Evolutionary conservation across 169 alveolate genomes (phyloP).

Genomic region (Babesia gibsoni): DNA sequence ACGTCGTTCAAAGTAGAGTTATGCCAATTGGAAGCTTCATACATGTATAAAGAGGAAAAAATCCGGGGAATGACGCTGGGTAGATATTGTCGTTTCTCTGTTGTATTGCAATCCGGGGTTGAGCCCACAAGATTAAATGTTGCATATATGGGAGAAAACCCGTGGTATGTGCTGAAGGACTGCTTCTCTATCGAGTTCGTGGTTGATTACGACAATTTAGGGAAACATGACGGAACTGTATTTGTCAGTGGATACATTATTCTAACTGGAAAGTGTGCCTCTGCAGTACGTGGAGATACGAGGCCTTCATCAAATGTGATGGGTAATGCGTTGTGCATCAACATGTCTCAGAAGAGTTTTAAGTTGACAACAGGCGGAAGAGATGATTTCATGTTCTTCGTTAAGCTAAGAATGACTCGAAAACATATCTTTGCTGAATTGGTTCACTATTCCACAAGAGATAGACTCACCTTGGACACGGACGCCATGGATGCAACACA

Average conservation of each 20-base stretch:
- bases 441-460: background rate
- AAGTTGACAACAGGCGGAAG: background rate
- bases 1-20: background rate
- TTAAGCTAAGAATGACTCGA: background rate
- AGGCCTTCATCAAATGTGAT: background rate
- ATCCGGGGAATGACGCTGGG: constrained; percentile 8
- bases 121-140: background rate
- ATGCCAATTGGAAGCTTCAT: constrained; percentile 1
- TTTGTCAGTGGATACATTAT: background rate
- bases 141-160: background rate
- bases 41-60: background rate
- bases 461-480: constrained; percentile 11
- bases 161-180: background rate
- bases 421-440: background rate
- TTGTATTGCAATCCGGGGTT: background rate
- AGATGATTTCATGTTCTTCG: background rate
- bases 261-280: constrained; percentile 5
- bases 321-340: background rate
- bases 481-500: constrained; percentile 35
- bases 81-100: constrained; percentile 6
- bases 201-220: constrained; percentile 7
- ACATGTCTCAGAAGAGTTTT: background rate
- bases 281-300: background rate
- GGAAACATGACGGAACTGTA: background rate
- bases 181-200: constrained; percentile 7